Evolutionary conservation across 139 green algal species (phyloP), one percentile per base, ranked within the genome.

Genomic region (Chlorella ohadii): DNA sequence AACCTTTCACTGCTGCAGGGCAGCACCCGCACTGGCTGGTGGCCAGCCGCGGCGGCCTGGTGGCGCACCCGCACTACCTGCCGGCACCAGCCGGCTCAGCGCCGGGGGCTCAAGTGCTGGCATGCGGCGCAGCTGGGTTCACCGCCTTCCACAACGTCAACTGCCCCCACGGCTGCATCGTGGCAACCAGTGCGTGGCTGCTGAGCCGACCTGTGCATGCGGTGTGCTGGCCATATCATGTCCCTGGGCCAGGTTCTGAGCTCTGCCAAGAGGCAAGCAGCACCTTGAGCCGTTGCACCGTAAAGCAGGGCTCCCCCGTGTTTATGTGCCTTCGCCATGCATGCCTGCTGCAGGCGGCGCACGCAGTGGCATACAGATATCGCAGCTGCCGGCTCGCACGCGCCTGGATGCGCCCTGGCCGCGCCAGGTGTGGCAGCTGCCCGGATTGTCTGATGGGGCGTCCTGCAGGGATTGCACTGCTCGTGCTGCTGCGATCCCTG

Each of bases 101-200:
- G 25, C 38, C 25, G 81, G 84, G 25, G 55, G 33, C 74, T 1
- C 74, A 28, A 87, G 81, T 6, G 20, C 84, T 7, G 85, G 96
- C 51, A 9, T 59, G 51, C 51, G 9, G 72, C 81, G 4, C 83
- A 86, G 75, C 25, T 0, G 75, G 75, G 0, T 95, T 99, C 75
- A 94, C 94, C 3, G 83, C 94, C 27, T 98, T 98, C 87, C 94
- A 98, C 92, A 98, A 98, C 83, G 70, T 90, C 73, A 96, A 97
- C 87, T 98, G 93, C 75, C 88, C 90, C 25, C 83, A 93, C 74
- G 92, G 93, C 70, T 98, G 97, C 86, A 94, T 98, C 80, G 81
- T 89, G 27, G 81, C 70, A 11, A 64, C 47, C n/a, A 64, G 75
- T 84, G 63, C n/a, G 74, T 61, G 36, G 7, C 13, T 1, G 51